Base-by-base conservation (phyloP, 78 protist species). In the Dictyostelium citrinum region DNA sequence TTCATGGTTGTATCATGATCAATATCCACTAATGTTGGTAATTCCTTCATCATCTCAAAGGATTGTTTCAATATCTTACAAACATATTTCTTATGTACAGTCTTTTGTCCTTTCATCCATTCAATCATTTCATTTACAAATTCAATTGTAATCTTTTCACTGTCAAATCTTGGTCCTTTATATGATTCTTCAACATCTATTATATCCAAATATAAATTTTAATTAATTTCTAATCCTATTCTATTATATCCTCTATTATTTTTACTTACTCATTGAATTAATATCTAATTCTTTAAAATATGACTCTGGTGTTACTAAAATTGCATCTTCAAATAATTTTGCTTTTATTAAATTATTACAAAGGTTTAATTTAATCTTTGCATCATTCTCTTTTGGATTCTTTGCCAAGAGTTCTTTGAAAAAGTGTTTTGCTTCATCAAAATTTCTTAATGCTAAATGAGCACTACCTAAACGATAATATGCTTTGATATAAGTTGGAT, bases 401-500 rank as follows among this genome's bases (percentile, higher is more conserved):
- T 90, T 75, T 84, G 88, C 78, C 20, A 91, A 85, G 16, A 93
- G 90, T 60, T 75, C 64, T 83, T 78, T 22, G 29, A 97, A 95
- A 82, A 92, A 97, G 8, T 46, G 39, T 41, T 90, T 81, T 11
- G 98, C 97, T n/a, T 97, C 98, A 39, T 96, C 93, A 88, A 58
- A 97, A 72, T 97, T 81, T 33, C 96, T 95, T 24, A 98, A 92
- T 45, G 84, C 97, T 84, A 98, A 55, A 82, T 93, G n/a, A 3
- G 98, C 98, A 0, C 98, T 46, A 2, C 98, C 99, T 4, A 97
- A 81, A 2, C 99, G 91, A 83, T 97, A 98, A 90, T 97, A 96
- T 12, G 96, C 98, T 96, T 97, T 97, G 31, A 97, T 37, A 70
- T 93, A 96, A 16, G 10, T 70, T 37, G 97, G 95, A 27, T 97